These are phyloP conservation scores for Mortierella sp. DNA, from an alignment of 371 early-diverging fungal species.

Conservation along the genomic window DNA sequence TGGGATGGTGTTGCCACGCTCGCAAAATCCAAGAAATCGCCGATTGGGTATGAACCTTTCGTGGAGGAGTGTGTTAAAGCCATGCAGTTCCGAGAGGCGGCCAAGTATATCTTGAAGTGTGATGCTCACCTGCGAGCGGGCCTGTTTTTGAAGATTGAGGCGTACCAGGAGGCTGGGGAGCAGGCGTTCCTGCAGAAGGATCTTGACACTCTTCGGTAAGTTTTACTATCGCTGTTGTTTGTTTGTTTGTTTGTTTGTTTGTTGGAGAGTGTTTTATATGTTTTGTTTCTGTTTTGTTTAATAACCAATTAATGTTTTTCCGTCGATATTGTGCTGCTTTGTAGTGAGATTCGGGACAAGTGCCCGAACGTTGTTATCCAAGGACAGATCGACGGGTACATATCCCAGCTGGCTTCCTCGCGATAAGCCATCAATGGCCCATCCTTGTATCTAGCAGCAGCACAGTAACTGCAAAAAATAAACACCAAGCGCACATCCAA, in stretches of 20 bases:
- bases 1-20: constrained; percentile 92
- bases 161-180: constrained; percentile 83
- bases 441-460: background rate
- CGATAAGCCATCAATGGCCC: constrained; percentile 4
- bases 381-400: constrained; percentile 47
- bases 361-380: constrained; percentile 43
- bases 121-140: constrained; percentile 76
- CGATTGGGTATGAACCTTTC: constrained; percentile 90
- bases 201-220: constrained; percentile 73
- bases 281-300: background rate
- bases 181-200: constrained; percentile 81
- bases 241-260: background rate
- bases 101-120: constrained; percentile 83
- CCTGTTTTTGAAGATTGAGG: constrained; percentile 82
- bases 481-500: no score
- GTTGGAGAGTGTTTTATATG: background rate
- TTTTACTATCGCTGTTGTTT: background rate
- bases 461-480: background rate
- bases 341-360: constrained; percentile 55
- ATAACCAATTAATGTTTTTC: background rate
- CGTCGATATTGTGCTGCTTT: background rate
- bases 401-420: constrained; percentile 37
- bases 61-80: constrained; percentile 87
- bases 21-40: constrained; percentile 83
- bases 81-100: constrained; percentile 82